Evolutionary conservation across 2,329 filamentous ascomycete genomes (phyloP), one percentile per base, ranked within the genome.

Genomic region (Penicillium occitanis): DNA sequence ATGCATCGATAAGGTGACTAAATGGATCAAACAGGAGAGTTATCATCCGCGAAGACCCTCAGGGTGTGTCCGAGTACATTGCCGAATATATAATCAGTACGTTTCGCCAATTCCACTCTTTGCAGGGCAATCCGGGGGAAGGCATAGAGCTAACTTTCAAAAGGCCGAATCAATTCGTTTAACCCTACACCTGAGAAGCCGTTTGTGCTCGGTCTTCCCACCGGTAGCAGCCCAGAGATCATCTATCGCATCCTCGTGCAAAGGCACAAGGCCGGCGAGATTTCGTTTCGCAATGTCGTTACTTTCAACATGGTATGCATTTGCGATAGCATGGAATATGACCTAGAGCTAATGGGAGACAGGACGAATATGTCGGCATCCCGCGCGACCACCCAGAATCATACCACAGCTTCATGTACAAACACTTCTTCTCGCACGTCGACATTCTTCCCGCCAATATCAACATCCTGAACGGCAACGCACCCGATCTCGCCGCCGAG

Each of bases 391-490:
- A 96, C 76, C 88, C 91, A 13, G 89, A 95, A 77, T 92, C 89
- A 73, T 96, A 96, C 80, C 92, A 96, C 81, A 91, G 89, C 70
- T 96, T 95, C 83, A 95, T 96, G 92, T 96, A 93, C 86, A 91
- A 91, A 79, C 86, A 95, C 80, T 92, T 96, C 84, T 96, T 96
- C 83, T 91, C 90, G 51, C 91, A 88, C 70, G 89, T 95, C 72
- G 91, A 96, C 74, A 89, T 95, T 71, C 86, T 88, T 70, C 92
- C 92, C 5, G 85, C 86, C 73, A 93, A 94, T 76, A 92, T 95
- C 75, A 89, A 96, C 80, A 92, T 95, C 73, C 86, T 94, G 46
- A 87, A 94, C 74, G 91, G 91, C 73, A 94, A 93, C 74, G 91
- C 91, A 0, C 80, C 85, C 14, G 90, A 92, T 74, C 86, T 92